Evolutionary conservation across 2,329 filamentous ascomycete species (phyloP).

Genomic region (Cladosporium sp.): DNA sequence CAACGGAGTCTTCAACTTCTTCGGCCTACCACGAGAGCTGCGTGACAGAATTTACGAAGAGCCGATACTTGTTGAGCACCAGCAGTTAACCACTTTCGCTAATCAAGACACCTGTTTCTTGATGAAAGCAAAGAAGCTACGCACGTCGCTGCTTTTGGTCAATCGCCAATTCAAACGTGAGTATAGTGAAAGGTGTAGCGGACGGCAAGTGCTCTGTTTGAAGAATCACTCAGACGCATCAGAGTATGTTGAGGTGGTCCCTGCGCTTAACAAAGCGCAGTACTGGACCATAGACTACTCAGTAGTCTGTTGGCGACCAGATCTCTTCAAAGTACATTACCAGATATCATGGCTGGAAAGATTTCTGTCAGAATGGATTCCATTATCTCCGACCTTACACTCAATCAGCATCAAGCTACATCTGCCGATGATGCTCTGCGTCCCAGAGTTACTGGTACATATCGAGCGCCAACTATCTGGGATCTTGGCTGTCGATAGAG

Average conservation of each 20-base stretch:
- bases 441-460: too few relatives aligned
- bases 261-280: too few relatives aligned
- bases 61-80: background rate
- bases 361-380: too few relatives aligned
- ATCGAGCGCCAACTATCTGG: too few relatives aligned
- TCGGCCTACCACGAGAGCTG: conserved; percentile 13
- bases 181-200: background rate
- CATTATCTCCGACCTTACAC: too few relatives aligned
- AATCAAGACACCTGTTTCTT: background rate
- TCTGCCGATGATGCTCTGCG: too few relatives aligned
- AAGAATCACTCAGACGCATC: background rate
- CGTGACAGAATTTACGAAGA: conserved; percentile 14
- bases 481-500: background rate
- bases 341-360: too few relatives aligned
- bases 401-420: too few relatives aligned
- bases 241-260: too few relatives aligned
- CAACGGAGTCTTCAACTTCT: background rate
- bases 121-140: background rate
- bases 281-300: too few relatives aligned
- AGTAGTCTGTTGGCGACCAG: too few relatives aligned
- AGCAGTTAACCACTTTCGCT: background rate
- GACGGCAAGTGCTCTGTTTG: background rate
- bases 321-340: too few relatives aligned
- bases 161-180: background rate
- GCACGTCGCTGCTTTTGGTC: background rate